Evolutionary conservation across 257 asterid species (phyloP).

Genomic region (Vinca minor): DNA sequence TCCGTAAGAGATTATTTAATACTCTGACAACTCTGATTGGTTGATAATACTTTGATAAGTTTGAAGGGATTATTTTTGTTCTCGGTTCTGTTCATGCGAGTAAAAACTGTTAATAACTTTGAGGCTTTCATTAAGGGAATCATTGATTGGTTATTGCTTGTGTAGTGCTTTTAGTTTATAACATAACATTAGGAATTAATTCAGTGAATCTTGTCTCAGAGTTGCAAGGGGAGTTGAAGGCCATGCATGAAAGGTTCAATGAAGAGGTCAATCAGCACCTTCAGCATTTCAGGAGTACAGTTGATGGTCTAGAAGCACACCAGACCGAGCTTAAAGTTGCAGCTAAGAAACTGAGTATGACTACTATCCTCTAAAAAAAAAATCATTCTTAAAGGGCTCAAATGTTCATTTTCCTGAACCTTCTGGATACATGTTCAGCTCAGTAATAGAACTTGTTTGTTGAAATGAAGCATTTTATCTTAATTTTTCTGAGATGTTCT

Average conservation of each 20-base stretch:
- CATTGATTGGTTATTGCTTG: no score
- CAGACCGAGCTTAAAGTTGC: conserved; percentile 54
- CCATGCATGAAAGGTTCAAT: conserved; percentile 55
- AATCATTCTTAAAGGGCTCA: background rate
- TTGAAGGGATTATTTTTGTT: background rate
- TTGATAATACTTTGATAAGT: background rate
- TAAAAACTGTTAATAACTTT: background rate
- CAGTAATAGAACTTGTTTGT: background rate
- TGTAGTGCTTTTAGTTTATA: conserved; percentile 1
- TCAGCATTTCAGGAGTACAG: conserved; percentile 41
- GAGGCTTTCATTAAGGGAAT: no score
- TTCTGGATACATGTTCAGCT: background rate
- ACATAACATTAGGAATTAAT: conserved; percentile 21
- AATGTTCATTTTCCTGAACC: background rate
- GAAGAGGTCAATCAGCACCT: conserved; percentile 61
- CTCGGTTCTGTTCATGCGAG: background rate
- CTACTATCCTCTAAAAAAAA: background rate
- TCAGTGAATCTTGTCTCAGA: conserved; percentile 34
- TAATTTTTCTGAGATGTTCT: background rate
- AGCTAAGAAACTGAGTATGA: conserved; percentile 65
- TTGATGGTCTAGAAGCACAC: conserved; percentile 70
- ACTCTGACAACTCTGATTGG: background rate
- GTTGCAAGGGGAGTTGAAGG: conserved; percentile 57
- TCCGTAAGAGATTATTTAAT: no score
- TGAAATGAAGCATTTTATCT: background rate